phyloP scores from a whole-genome alignment of 1,284 basidiomycete species.

The Hemileia vastatrix region DNA sequence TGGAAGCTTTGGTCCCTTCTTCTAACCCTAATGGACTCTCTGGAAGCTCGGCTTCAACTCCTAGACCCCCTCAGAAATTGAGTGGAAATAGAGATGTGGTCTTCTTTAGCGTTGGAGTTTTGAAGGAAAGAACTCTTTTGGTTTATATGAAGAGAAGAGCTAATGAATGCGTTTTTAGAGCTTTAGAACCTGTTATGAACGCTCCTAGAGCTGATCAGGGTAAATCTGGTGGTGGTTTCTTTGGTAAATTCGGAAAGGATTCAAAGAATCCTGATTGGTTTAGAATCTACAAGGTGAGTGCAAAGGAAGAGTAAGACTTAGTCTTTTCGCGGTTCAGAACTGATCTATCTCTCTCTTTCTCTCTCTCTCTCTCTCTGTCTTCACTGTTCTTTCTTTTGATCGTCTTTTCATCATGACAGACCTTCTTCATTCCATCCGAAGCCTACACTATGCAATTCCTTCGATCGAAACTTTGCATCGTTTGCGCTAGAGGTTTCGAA shows the following conservation, averaged over 20 bases:
- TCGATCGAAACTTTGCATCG: constrained; percentile 78
- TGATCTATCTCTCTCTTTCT: background rate
- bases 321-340: background rate
- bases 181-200: constrained; percentile 78
- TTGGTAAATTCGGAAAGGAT: constrained; percentile 62
- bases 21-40: constrained; percentile 54
- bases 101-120: constrained; percentile 83
- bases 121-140: constrained; percentile 73
- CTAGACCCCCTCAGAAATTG: constrained; percentile 66
- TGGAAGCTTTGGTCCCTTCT: constrained; percentile 87
- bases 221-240: constrained; percentile 52
- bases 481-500: constrained; percentile 88
- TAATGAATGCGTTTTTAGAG: constrained; percentile 78
- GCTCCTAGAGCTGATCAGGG: constrained; percentile 62
- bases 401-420: constrained; percentile 47
- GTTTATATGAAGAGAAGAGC: constrained; percentile 94
- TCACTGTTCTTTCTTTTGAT: constrained; percentile 7
- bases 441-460: constrained; percentile 82
- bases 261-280: constrained; percentile 81
- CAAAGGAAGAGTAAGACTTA: background rate
- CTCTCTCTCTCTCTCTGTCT: constrained; percentile 26
- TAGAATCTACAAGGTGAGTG: constrained; percentile 62
- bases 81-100: constrained; percentile 80
- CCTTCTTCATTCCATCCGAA: constrained; percentile 85
- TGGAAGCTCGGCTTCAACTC: constrained; percentile 22